Evolutionary conservation across 352 stramenopile genomes (phyloP).

Genomic region (Phytophthora hybrid): DNA sequence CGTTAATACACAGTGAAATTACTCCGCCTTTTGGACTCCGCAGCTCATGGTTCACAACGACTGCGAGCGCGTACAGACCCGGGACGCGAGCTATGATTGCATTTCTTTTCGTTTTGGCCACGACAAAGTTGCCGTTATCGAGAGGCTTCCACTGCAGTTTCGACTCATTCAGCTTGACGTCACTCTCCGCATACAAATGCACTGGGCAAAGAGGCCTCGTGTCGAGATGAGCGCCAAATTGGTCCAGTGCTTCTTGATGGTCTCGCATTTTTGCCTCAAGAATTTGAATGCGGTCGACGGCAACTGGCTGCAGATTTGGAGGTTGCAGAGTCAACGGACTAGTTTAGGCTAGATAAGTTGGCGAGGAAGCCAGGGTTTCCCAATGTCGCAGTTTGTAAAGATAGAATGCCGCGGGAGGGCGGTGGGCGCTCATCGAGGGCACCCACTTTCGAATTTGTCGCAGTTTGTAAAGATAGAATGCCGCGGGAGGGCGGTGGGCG

Average conservation of each 20-base stretch:
- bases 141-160: neutral
- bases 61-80: neutral
- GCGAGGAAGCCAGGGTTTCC: too few species aligned
- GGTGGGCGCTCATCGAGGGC: too few species aligned
- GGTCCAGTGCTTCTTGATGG: neutral
- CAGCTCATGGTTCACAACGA: neutral
- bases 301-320: neutral
- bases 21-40: neutral
- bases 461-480: too few species aligned
- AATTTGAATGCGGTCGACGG: neutral
- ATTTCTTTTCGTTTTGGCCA: neutral
- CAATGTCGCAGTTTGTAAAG: too few species aligned
- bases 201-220: too few species aligned
- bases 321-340: too few species aligned
- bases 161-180: neutral
- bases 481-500: too few species aligned
- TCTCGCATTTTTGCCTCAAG: neutral
- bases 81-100: neutral
- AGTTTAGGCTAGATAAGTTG: too few species aligned
- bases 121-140: neutral
- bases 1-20: neutral
- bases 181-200: neutral
- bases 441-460: too few species aligned
- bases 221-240: neutral
- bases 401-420: too few species aligned